Conservation (phyloP, 2,329 filamentous ascomycete species). For the Colletotrichum sansevieriae region DNA sequence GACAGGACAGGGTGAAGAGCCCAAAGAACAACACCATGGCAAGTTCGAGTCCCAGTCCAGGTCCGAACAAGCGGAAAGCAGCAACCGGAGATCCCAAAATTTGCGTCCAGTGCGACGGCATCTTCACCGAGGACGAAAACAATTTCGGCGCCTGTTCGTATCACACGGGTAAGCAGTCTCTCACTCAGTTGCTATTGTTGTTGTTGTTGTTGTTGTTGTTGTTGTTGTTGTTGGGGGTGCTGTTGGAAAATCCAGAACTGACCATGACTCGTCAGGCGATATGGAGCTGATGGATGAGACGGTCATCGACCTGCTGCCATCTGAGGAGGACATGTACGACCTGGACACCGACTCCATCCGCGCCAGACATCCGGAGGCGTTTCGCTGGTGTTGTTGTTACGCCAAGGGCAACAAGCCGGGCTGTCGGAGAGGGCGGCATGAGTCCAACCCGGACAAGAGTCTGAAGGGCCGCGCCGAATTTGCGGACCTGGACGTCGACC, state of each 20-base stretch:
- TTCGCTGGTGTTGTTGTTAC: slow-evolving; percentile 42
- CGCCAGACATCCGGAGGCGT: slow-evolving; percentile 37
- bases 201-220: neutral
- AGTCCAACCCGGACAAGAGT: slow-evolving; percentile 41
- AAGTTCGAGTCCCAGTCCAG: neutral
- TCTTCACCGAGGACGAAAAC: slow-evolving; percentile 42
- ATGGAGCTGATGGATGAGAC: slow-evolving; percentile 40
- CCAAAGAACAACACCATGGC: slow-evolving; percentile 18
- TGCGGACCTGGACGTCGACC: slow-evolving; percentile 34
- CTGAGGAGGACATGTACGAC: slow-evolving; percentile 29
- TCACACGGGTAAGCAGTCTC: slow-evolving; percentile 37
- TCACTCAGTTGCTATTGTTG: neutral
- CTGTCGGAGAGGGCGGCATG: slow-evolving; percentile 37
- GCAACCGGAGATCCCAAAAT: slow-evolving; percentile 36
- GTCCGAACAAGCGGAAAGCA: slow-evolving; percentile 32
- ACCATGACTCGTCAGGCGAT: slow-evolving; percentile 35
- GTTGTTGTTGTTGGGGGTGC: neutral
- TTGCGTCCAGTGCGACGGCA: slow-evolving; percentile 41
- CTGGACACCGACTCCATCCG: slow-evolving; percentile 40
- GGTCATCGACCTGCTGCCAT: slow-evolving; percentile 24
- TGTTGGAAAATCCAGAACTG: neutral
- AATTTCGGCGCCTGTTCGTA: slow-evolving; percentile 37
- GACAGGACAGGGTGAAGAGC: slow-evolving; percentile 13
- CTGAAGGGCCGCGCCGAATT: slow-evolving; percentile 39
- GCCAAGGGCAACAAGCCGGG: slow-evolving; percentile 26